Evolutionary conservation across 176 grass and related monocot species (phyloP).

Genomic region (Aechmea fasciata): DNA sequence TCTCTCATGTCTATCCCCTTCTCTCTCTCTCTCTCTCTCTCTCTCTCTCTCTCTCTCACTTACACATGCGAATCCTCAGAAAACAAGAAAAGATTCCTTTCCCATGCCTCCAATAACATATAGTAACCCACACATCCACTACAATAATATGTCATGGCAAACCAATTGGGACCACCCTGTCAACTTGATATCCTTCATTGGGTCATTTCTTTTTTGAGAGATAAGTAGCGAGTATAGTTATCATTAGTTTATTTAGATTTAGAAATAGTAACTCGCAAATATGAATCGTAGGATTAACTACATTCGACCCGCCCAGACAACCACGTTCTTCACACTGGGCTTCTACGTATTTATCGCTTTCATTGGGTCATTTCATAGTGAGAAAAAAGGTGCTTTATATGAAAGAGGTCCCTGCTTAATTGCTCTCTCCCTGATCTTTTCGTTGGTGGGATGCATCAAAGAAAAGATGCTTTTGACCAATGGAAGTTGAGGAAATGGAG

Average conservation of each 20-base stretch:
- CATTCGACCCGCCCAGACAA: too few relatives aligned
- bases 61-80: neutral
- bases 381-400: neutral
- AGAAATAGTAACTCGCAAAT: too few relatives aligned
- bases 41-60: neutral
- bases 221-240: too few relatives aligned
- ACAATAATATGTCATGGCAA: neutral
- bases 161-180: neutral
- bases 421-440: neutral
- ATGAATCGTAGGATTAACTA: too few relatives aligned
- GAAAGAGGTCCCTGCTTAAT: neutral
- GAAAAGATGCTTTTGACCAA: neutral
- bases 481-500: too few relatives aligned
- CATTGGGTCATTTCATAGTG: neutral
- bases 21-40: neutral
- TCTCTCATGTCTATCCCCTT: neutral
- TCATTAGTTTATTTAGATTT: too few relatives aligned
- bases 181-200: neutral
- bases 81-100: slow-evolving; percentile 9
- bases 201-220: too few relatives aligned
- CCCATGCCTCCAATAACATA: neutral
- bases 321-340: too few relatives aligned
- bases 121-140: neutral
- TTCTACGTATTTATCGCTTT: too few relatives aligned
- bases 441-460: slow-evolving; percentile 1